Evolutionary conservation across 176 grass and related monocot species (phyloP).

Genomic region (Otatea glauca): DNA sequence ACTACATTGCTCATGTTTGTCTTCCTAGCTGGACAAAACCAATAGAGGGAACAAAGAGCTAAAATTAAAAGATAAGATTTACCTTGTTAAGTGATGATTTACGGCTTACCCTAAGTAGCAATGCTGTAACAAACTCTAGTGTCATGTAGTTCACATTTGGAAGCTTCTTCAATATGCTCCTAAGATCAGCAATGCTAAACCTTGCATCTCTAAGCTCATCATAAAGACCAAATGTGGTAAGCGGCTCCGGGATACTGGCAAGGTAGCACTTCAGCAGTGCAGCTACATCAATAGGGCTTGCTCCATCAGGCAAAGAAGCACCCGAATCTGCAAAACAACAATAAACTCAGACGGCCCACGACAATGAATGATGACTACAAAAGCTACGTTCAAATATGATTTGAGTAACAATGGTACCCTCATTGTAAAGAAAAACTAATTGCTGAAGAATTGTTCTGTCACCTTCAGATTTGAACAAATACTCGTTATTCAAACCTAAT

Average conservation of each 20-base stretch:
- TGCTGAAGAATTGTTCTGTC: slow-evolving; percentile 76
- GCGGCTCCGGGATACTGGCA: slow-evolving; percentile 87
- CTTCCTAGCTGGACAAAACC: neutral
- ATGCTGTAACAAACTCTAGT: slow-evolving; percentile 85
- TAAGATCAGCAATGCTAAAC: slow-evolving; percentile 82
- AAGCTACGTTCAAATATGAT: slow-evolving; percentile 36
- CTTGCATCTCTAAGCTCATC: slow-evolving; percentile 83
- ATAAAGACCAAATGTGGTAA: slow-evolving; percentile 82
- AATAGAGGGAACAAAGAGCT: neutral
- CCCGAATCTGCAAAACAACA: slow-evolving; percentile 65
- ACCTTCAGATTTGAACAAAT: slow-evolving; percentile 92
- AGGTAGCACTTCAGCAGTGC: slow-evolving; percentile 92
- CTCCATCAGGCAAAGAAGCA: slow-evolving; percentile 74
- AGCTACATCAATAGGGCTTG: slow-evolving; percentile 70
- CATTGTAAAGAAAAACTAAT: slow-evolving; percentile 91
- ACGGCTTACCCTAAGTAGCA: slow-evolving; percentile 84
- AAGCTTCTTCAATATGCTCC: slow-evolving; percentile 95
- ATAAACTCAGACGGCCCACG: slow-evolving; percentile 38
- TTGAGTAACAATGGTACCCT: slow-evolving; percentile 51
- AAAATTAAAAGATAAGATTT: slow-evolving; percentile 39
- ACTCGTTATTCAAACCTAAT: slow-evolving; percentile 77
- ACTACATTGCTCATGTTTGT: neutral
- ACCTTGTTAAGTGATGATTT: slow-evolving; percentile 98
- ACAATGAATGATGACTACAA: slow-evolving; percentile 22
- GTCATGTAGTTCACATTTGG: slow-evolving; percentile 98